Evolutionary conservation across 305 asterid species (phyloP).

Genomic region (Fraxinus nigra): DNA sequence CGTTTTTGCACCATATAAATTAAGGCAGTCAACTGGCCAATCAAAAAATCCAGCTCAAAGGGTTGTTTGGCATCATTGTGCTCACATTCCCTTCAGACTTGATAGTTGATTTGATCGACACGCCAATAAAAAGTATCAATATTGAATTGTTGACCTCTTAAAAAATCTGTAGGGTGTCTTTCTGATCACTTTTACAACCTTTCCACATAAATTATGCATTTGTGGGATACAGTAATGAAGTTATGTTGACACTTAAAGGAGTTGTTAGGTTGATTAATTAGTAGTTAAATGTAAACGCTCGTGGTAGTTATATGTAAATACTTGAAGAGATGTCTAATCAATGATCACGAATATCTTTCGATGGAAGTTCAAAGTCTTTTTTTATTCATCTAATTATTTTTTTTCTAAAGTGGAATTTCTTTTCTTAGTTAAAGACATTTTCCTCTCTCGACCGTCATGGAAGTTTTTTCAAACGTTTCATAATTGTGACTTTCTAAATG

Average conservation of each 20-base stretch:
- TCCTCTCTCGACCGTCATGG: not conserved
- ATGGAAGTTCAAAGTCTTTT: not conserved
- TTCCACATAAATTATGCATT: not conserved
- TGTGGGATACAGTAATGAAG: not conserved
- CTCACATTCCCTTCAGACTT: too few relatives aligned
- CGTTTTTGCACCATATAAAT: too few relatives aligned
- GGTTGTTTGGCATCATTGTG: too few relatives aligned
- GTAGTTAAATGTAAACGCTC: not conserved
- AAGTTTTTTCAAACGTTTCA: too few relatives aligned
- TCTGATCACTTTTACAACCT: not conserved
- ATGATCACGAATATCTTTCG: not conserved
- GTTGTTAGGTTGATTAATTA: not conserved
- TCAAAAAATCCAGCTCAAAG: too few relatives aligned
- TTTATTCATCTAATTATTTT: not conserved
- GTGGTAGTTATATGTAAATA: not conserved
- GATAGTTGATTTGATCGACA: too few relatives aligned
- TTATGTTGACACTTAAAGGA: not conserved
- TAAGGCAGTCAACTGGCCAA: too few relatives aligned
- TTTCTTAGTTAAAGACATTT: not conserved
- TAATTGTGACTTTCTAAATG: too few relatives aligned
- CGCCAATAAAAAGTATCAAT: too few relatives aligned
- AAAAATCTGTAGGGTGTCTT: not conserved
- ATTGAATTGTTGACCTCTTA: not conserved
- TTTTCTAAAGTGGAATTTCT: not conserved
- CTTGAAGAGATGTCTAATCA: not conserved